Evolutionary conservation across 768 basidiomycete genomes (phyloP).

Genomic region (Boletus tomentosulus): DNA sequence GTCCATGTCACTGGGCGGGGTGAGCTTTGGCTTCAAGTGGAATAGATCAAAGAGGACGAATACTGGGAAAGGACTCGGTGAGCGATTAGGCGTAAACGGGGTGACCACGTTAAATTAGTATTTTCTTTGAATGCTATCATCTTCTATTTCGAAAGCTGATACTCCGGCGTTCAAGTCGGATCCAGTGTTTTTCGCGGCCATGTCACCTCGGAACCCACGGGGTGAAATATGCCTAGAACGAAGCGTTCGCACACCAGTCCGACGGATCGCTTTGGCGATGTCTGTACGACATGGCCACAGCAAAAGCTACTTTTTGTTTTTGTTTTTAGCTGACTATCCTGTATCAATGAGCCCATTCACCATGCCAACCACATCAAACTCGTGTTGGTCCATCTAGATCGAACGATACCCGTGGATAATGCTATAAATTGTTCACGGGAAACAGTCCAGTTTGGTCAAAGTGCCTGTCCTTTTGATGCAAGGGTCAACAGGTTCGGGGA

Average conservation of each 20-base stretch:
- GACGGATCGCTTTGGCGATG: not conserved
- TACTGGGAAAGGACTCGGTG: conserved; percentile 26
- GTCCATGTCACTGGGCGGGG: conserved; percentile 38
- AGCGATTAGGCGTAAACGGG: conserved; percentile 12
- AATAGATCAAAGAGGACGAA: conserved; percentile 30
- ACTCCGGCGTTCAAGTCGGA: not conserved
- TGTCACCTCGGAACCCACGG: not conserved
- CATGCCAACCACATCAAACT: conserved; percentile 9
- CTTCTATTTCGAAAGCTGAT: not conserved
- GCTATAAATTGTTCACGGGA: conserved; percentile 2
- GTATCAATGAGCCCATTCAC: not conserved
- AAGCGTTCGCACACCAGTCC: not conserved
- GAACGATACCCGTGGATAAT: not conserved
- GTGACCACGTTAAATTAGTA: conserved; percentile 20
- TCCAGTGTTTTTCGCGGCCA: not conserved
- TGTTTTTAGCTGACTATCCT: not conserved
- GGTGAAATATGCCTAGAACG: not conserved
- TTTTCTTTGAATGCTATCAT: not conserved
- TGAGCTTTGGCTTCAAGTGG: conserved; percentile 38
- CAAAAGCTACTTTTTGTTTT: not conserved
- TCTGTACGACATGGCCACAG: not conserved
- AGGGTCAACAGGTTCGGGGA: conserved; percentile 11
- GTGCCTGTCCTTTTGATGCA: conserved; percentile 3
- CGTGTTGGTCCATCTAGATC: not conserved
- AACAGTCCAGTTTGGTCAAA: conserved; percentile 14